Evolutionary conservation across 2,329 filamentous ascomycete genomes (phyloP).

Genomic region (Aureobasidium melanogenum): DNA sequence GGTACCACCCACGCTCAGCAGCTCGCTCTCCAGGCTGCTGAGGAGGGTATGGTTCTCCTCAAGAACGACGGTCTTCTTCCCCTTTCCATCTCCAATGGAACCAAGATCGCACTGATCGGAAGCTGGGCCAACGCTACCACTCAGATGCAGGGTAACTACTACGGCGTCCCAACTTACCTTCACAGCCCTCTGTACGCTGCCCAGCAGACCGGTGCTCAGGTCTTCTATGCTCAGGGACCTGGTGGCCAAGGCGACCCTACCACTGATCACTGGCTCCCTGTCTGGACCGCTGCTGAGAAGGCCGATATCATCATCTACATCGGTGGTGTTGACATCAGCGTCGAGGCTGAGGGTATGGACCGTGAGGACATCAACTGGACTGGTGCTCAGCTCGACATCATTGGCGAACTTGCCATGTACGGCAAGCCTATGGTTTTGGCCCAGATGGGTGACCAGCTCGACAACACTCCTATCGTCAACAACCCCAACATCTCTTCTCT

Average conservation of each 20-base stretch:
- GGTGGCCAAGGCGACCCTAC: constrained; percentile 26
- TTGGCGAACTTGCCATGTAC: constrained; percentile 37
- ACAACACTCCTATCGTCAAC: constrained; percentile 40
- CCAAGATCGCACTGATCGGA: constrained; percentile 47
- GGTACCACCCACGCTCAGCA: constrained; percentile 44
- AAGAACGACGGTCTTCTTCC: constrained; percentile 46
- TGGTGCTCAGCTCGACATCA: constrained; percentile 41
- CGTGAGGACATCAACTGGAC: constrained; percentile 45
- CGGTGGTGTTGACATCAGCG: constrained; percentile 45
- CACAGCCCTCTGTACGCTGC: constrained; percentile 46
- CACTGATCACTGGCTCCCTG: constrained; percentile 23
- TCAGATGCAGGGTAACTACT: constrained; percentile 53
- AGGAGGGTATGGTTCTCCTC: constrained; percentile 40
- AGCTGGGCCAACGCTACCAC: constrained; percentile 50
- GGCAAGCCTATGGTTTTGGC: constrained; percentile 46
- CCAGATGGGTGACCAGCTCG: constrained; percentile 45
- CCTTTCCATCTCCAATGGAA: constrained; percentile 28
- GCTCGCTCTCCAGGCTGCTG: constrained; percentile 47
- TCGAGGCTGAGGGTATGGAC: constrained; percentile 46
- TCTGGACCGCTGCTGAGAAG: constrained; percentile 30
- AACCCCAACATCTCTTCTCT: constrained; percentile 43
- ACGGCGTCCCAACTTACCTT: constrained; percentile 47
- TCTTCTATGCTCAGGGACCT: constrained; percentile 36
- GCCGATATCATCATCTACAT: constrained; percentile 47
- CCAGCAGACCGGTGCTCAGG: constrained; percentile 35